Base-by-base conservation (phyloP, 2,329 filamentous ascomycete species). In the Diaporthe destruens region DNA sequence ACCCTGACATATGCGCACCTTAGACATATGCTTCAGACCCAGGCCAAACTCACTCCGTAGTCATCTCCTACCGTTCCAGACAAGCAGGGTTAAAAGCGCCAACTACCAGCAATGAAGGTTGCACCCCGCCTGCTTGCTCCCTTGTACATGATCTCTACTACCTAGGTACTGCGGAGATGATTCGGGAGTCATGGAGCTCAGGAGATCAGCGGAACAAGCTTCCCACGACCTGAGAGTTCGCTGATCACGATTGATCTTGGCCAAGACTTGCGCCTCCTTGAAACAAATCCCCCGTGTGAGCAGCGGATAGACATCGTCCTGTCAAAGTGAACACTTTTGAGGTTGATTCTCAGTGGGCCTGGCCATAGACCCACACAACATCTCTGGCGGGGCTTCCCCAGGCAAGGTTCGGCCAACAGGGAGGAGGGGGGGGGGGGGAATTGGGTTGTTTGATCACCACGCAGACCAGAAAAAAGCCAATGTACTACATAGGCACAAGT, bases 51-150 rank as follows among this genome's bases (percentile, higher is more conserved):
- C 20, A n/a, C 6, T n/a, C 3, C 12, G 18, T 11, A 7, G 11
- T 49, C 44, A 36, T 49, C 44, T n/a, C 11, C 7, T n/a, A 49
- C 44, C 5, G 29, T 29, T 29, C 7, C 7, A 3, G 2, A 47
- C 44, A 49, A 49, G 44, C 7, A 20, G 7, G 44, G 20, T n/a
- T n/a, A n/a, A 47, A 20, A 20, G 4, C 6, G 7, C 18, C 7
- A 20, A n/a, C n/a, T 9, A 2, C n/a, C 6, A n/a, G 6, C 2
- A 1, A n/a, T n/a, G n/a, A 14, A 12, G 6, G 39, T n/a, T 5
- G 44, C 0, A n/a, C 2, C 20, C 2, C 20, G 6, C 18, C 7
- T 5, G 9, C 20, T 2, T n/a, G 20, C 20, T 20, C 7, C 1
- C 42, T 44, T 3, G 2, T 49, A n/a, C 44, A n/a, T 11, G 44